These are phyloP conservation scores for Mycena sanguinolenta DNA, from an alignment of 768 basidiomycete species.

Conservation along the genomic window DNA sequence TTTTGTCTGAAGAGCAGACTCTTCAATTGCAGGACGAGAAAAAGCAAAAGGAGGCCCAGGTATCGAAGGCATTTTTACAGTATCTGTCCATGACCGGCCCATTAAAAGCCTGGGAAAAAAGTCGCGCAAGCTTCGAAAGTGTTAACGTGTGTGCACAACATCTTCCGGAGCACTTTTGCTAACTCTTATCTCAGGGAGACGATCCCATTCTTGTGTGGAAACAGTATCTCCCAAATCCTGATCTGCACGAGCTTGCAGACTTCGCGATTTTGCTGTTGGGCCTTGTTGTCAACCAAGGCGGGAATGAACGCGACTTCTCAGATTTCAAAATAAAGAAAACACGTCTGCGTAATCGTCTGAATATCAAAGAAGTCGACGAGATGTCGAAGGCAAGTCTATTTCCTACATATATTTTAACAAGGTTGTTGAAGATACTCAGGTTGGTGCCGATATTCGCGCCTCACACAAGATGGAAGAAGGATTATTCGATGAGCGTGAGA, in stretches of 20 bases:
- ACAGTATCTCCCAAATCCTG: not conserved
- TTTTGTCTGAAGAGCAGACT: too few species aligned
- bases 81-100: too few species aligned
- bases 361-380: conserved; percentile 18
- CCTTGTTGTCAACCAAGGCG: conserved; percentile 42
- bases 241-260: not conserved
- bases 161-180: too few species aligned
- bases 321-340: conserved; percentile 47
- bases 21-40: too few species aligned
- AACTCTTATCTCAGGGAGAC: not conserved
- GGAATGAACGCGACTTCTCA: conserved; percentile 42
- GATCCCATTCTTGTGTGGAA: not conserved
- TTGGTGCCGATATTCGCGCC: not conserved
- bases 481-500: too few species aligned
- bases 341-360: conserved; percentile 39
- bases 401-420: too few species aligned
- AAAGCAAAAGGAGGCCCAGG: too few species aligned
- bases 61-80: too few species aligned
- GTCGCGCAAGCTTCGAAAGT: too few species aligned
- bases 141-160: too few species aligned
- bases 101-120: too few species aligned
- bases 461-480: not conserved
- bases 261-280: conserved; percentile 37
- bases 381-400: conserved; percentile 21
- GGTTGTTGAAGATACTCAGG: too few species aligned